A percentile compares a stretch with the other conserved stretches of the same genome.
These are phyloP conservation scores for Artemisia argyi DNA, from an alignment of 129 eudicot genomes.

Conservation along the genomic window DNA sequence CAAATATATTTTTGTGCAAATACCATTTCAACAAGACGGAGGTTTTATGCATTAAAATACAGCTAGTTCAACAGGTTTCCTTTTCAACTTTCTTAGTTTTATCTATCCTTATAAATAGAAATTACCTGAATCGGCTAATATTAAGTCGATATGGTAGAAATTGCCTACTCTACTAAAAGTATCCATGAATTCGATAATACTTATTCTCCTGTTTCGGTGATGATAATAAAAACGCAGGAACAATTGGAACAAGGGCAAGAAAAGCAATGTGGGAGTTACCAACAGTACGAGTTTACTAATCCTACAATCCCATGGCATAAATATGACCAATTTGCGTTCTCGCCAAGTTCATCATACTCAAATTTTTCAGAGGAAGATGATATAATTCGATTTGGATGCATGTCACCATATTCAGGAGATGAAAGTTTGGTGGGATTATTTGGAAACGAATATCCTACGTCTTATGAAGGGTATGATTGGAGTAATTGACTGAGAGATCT, in stretches of 20 bases:
- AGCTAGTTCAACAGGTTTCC: too few relatives aligned
- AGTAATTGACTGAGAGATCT: slow-evolving; percentile 20
- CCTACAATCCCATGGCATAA: slow-evolving; percentile 36
- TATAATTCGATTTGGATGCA: slow-evolving; percentile 37
- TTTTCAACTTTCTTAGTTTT: too few relatives aligned
- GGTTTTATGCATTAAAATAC: too few relatives aligned
- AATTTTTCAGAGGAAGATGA: slow-evolving; percentile 61
- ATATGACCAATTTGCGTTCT: slow-evolving; percentile 33
- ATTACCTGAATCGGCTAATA: too few relatives aligned
- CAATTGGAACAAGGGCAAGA: slow-evolving; percentile 45
- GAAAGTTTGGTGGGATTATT: slow-evolving; percentile 40
- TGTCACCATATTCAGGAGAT: slow-evolving; percentile 55
- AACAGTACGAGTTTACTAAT: slow-evolving; percentile 27
- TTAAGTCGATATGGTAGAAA: background rate
- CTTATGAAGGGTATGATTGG: slow-evolving; percentile 16
- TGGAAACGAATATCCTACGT: slow-evolving; percentile 44
- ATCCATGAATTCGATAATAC: background rate
- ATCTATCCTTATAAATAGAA: too few relatives aligned
- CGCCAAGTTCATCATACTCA: slow-evolving; percentile 58
- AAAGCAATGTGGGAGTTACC: slow-evolving; percentile 25
- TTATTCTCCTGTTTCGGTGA: background rate
- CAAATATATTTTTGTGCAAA: too few relatives aligned
- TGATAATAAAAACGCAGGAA: slow-evolving; percentile 45
- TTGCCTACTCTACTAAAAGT: background rate
- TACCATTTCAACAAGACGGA: too few relatives aligned